Evolutionary conservation across 192 early-diverging fungal species (phyloP).

Genomic region (Backusella tuberculispora): DNA sequence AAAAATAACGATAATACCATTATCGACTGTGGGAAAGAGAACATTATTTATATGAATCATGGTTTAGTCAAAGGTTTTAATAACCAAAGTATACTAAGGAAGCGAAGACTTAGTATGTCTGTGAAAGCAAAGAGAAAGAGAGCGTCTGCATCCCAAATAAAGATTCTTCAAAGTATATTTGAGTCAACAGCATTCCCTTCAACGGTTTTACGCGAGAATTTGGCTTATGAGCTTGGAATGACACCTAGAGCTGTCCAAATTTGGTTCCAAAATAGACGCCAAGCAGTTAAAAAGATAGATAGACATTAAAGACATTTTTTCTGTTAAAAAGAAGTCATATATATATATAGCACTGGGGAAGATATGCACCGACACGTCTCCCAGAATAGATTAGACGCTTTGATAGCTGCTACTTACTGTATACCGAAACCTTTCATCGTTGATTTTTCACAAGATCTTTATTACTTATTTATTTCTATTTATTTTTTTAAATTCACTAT

Average conservation of each 20-base stretch:
- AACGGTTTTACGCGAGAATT: slow-evolving; percentile 8
- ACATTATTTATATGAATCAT: not conserved
- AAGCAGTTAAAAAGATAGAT: slow-evolving; percentile 11
- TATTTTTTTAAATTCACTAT: too few species aligned
- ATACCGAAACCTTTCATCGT: not conserved
- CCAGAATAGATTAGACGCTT: not conserved
- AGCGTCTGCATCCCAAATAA: not conserved
- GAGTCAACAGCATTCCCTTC: slow-evolving; percentile 14
- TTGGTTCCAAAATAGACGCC: slow-evolving; percentile 87
- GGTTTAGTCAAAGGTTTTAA: not conserved
- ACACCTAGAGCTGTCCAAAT: slow-evolving; percentile 75
- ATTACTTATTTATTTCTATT: too few species aligned
- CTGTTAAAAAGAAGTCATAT: not conserved
- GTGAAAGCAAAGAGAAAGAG: slow-evolving; percentile 12
- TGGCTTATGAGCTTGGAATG: slow-evolving; percentile 66
- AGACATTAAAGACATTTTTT: not conserved
- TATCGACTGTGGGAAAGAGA: not conserved
- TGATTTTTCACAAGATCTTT: too few species aligned
- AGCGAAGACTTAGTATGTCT: not conserved
- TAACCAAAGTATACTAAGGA: not conserved
- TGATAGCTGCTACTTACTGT: not conserved
- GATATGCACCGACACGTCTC: not conserved
- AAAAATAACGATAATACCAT: not conserved
- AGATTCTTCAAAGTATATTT: slow-evolving; percentile 14
- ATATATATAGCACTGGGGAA: not conserved